Percentiles rank a stretch among this genome's conserved stretches.
Conservation (phyloP, 2,329 filamentous ascomycete species). For the Chalara sp. region DNA sequence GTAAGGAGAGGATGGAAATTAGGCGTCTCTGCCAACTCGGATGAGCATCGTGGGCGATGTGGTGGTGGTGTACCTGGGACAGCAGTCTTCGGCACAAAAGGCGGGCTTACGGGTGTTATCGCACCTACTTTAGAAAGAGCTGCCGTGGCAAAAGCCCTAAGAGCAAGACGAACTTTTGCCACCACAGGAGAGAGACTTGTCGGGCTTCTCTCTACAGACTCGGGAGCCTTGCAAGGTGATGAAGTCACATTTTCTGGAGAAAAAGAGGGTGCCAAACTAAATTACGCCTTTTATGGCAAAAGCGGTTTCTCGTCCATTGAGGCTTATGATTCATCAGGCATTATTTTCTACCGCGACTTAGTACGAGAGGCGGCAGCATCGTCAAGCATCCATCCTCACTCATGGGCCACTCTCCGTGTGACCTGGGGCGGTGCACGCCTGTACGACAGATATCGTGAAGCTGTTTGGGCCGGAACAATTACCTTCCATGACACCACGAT, state of each 20-base stretch:
- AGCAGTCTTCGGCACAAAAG: conserved; percentile 28
- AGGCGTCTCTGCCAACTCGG: conserved; percentile 30
- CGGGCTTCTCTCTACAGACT: conserved; percentile 14
- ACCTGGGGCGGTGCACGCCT: too few relatives aligned
- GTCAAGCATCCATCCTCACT: too few relatives aligned
- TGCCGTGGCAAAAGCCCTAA: conserved; percentile 18
- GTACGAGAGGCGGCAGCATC: too few relatives aligned
- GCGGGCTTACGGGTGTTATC: conserved; percentile 24
- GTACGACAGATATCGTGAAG: too few relatives aligned
- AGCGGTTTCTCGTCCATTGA: conserved; percentile 24
- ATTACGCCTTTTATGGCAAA: conserved; percentile 21
- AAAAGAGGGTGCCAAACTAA: conserved; percentile 10
- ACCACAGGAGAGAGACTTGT: conserved; percentile 27
- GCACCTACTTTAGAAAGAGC: conserved; percentile 14
- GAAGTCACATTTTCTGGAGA: conserved; percentile 15
- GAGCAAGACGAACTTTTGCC: conserved; percentile 25
- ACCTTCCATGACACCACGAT: too few relatives aligned
- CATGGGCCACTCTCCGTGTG: too few relatives aligned
- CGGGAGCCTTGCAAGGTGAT: conserved; percentile 21
- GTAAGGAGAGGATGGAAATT: conserved; percentile 27
- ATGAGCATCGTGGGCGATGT: conserved; percentile 31
- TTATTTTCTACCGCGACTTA: conserved; percentile 12
- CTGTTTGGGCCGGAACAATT: too few relatives aligned
- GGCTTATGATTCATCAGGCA: conserved; percentile 24
- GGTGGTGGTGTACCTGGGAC: conserved; percentile 30